Percentiles rank a stretch among this genome's conserved stretches.
Conservation (phyloP, 352 stramenopile species). For the Globisporangium rhizosaccharum region DNA sequence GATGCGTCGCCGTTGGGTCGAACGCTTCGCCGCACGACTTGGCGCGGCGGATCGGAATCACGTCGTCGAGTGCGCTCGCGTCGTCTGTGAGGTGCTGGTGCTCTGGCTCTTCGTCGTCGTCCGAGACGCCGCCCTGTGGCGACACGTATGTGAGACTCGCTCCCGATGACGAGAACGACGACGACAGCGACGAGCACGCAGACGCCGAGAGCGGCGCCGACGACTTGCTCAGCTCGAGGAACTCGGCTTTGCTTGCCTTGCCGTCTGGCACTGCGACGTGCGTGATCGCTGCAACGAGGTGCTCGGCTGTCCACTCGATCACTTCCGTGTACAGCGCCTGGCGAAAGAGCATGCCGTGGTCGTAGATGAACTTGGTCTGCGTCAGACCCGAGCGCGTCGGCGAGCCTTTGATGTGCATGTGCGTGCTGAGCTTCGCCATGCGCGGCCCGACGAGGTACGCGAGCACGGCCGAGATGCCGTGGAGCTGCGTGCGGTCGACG, state of each 20-base stretch:
- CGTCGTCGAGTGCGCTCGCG: background rate
- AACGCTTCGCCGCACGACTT: constrained; percentile 5
- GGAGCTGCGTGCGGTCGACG: constrained; percentile 32
- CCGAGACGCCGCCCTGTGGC: constrained; percentile 12
- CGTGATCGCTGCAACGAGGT: constrained; percentile 32
- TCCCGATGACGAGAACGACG: constrained; percentile 6
- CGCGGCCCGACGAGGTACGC: constrained; percentile 58
- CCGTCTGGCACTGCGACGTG: constrained; percentile 37
- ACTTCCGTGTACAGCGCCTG: constrained; percentile 64
- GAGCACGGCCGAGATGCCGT: constrained; percentile 61
- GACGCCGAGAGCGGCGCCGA: constrained; percentile 11
- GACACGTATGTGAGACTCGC: constrained; percentile 17
- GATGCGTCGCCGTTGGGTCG: background rate
- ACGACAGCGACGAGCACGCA: background rate
- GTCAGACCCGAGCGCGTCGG: constrained; percentile 35
- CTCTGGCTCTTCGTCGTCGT: constrained; percentile 18
- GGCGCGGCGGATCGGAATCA: background rate
- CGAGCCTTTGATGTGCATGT: constrained; percentile 58
- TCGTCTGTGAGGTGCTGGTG: constrained; percentile 18
- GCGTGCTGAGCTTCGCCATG: constrained; percentile 66
- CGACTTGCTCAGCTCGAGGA: constrained; percentile 14
- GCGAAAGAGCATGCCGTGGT: constrained; percentile 67
- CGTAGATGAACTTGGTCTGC: constrained; percentile 72
- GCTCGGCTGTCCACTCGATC: constrained; percentile 46
- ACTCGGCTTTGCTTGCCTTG: constrained; percentile 26